Evolutionary conservation across 768 basidiomycete genomes (phyloP).

Genomic region (Trametes cingulata): DNA sequence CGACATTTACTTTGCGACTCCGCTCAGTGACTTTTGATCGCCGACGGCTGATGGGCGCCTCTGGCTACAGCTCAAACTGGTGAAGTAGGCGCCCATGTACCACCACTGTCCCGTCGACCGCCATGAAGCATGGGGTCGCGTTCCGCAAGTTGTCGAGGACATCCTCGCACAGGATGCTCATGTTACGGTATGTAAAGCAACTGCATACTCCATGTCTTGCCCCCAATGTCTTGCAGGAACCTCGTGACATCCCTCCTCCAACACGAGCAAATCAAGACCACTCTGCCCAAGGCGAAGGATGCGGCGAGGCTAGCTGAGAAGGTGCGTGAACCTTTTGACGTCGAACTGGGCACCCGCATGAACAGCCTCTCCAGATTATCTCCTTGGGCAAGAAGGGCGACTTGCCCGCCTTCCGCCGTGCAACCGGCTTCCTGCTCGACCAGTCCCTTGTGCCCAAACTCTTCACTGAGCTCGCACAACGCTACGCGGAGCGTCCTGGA

Average conservation of each 20-base stretch:
- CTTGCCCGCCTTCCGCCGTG: constrained; percentile 66
- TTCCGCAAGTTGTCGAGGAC: constrained; percentile 92
- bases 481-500: constrained; percentile 81
- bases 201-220: constrained; percentile 10
- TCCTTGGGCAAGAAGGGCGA: constrained; percentile 88
- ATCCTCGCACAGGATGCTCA: constrained; percentile 88
- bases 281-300: constrained; percentile 92
- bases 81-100: constrained; percentile 8
- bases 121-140: constrained; percentile 93
- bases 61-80: neutral
- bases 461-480: constrained; percentile 74
- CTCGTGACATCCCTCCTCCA: constrained; percentile 92
- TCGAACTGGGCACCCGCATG: neutral
- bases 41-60: neutral
- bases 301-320: constrained; percentile 91
- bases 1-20: neutral
- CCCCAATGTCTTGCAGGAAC: constrained; percentile 57
- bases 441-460: constrained; percentile 75
- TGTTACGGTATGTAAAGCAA: constrained; percentile 69
- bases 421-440: constrained; percentile 78
- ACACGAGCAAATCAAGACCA: constrained; percentile 95
- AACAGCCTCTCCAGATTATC: constrained; percentile 62
- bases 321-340: constrained; percentile 41
- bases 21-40: neutral
- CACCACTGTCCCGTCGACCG: constrained; percentile 16